Evolutionary conservation across 208 protist genomes (phyloP), one percentile per base, ranked within the genome.

Genomic region (Leishmania tarentolae): DNA sequence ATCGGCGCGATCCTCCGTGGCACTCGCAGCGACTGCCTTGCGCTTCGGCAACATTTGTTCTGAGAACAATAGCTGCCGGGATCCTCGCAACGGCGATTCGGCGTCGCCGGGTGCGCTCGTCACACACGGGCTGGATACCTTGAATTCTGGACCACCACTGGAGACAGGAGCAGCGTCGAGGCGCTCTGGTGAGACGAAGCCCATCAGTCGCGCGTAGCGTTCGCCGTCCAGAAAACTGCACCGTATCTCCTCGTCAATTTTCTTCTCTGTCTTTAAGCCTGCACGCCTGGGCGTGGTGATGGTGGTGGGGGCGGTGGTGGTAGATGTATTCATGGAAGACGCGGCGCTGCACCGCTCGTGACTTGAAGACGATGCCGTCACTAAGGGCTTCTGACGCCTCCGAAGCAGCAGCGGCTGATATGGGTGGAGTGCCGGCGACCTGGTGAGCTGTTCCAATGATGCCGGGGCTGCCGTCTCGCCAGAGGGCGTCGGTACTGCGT

Each of bases 201-300:
- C 3, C 37, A 77, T 44, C 21, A 65, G 56, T 11, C 73, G 53
- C 24, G 44, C 17, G 73, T 65, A 77, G 53, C 28, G 47, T 13
- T 59, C 53, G 21, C 53, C 73, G 56, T 66, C 37, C 50, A 57
- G 24, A 17, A 77, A 46, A 15, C 53, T 77, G 52, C 24, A 17
- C 37, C 47, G 7, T 5, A 77, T 77, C 73, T 59, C 73, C 73
- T 40, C 35, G 19, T 77, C 73, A 53, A 77, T 35, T 31, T 66
- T 40, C 11, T 65, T 40, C 9, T 63, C 73, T 65, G 6, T 77
- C 47, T 35, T 61, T 7, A 28, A 9, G 31, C 47, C 6, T n/a
- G 28, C 31, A 15, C 47, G 17, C 13, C 17, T 19, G 3, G 46
- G 47, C 42, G 47, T 75, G 46, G 71, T 44, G 31, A 31, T 19